Base-by-base conservation (phyloP, 176 grass and related monocot genomes). In the Oryza punctata region DNA sequence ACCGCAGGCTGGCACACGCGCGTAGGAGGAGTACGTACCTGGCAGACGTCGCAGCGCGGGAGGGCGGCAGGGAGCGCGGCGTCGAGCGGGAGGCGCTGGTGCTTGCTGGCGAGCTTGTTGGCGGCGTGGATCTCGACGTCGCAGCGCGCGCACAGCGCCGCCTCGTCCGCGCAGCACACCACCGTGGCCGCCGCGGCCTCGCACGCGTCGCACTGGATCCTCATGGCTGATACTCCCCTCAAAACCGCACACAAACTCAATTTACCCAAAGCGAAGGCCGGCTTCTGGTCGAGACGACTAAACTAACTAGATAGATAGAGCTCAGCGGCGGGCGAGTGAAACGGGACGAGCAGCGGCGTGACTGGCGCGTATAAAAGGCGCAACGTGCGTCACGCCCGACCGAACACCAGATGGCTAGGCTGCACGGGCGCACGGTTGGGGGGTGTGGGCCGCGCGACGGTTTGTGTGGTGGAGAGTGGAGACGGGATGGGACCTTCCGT, bases 131-230 rank as follows among this genome's bases (percentile, higher is more conserved):
- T 77, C 73, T 93, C 88, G 23, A 93, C 91, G 79, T 93, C 91
- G 79, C 93, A 96, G 67, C 80, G 78, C 38, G 80, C 90, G 77
- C 93, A 96, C 79, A 96, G 86, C 88, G 93, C 93, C 32, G 90
- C 93, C 88, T 96, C 93, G 88, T 96, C 88, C 26, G 93, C 93
- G 85, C 93, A 96, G 83, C 93, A 96, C 81, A 93, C 91, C 83
- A 96, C 83, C 54, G 85, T 82, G 11, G 93, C 93, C 63, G 85
- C 72, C 70, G 91, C 90, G 13, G 50, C 85, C 77, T 92, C 93
- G 68, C 93, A 96, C 76, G 91, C 86, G 81, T 93, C 93, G 45
- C 93, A 96, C 90, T 93, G 93, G 71, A 96, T 89, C 90, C 85
- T 91, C 93, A 96, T 96, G 27, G 27, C 68, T 23, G 47, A 15